Evolutionary conservation across 306 rosid species (phyloP).

Genomic region (Vachellia pachyceras): DNA sequence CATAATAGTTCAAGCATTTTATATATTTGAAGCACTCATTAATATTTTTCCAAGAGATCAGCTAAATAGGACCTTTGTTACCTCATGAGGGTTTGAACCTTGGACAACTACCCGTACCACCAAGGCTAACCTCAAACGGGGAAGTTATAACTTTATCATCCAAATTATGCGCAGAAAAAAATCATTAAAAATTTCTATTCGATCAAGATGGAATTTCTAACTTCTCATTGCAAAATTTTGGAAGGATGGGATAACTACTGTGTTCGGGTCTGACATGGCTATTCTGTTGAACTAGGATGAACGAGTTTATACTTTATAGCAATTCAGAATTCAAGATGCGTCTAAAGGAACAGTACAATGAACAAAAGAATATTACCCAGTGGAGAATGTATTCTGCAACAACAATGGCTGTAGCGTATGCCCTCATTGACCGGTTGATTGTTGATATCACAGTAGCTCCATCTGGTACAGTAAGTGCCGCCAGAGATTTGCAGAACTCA

Average conservation of each 20-base stretch:
- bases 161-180: neutral
- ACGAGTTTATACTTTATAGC: neutral
- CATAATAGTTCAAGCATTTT: neutral
- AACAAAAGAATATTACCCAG: conserved; percentile 63
- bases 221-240: neutral
- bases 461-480: conserved; percentile 67
- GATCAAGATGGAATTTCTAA: neutral
- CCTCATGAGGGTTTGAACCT: neutral
- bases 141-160: neutral
- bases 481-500: conserved; percentile 86
- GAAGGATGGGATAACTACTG: neutral
- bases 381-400: conserved; percentile 90
- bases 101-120: neutral
- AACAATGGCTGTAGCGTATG: conserved; percentile 83
- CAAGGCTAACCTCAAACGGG: neutral
- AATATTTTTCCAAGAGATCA: neutral
- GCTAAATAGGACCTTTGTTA: neutral
- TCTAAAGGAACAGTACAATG: neutral
- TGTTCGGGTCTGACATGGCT: neutral
- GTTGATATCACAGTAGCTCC: conserved; percentile 93
- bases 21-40: neutral
- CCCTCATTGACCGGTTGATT: conserved; percentile 84
- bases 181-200: neutral
- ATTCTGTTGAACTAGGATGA: neutral
- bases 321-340: neutral